These are phyloP conservation scores for Biscogniauxia marginata DNA, from an alignment of 2,329 filamentous ascomycete species.

Conservation along the genomic window DNA sequence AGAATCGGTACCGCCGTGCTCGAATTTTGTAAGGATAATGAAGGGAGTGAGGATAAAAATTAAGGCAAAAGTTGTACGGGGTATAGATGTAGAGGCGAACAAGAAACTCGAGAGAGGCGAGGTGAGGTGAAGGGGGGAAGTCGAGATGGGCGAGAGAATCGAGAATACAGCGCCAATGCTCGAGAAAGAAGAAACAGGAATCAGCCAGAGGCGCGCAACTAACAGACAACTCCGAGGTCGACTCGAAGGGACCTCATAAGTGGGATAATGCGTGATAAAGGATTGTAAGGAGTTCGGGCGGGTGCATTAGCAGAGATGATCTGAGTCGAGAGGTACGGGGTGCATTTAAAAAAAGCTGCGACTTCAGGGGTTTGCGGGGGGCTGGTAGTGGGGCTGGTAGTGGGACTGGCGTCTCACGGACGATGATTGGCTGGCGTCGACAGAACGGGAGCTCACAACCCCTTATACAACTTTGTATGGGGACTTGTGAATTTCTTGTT, in stretches of 20 bases:
- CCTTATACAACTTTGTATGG: slow-evolving; percentile 21
- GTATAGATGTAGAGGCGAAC: neutral
- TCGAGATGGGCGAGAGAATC: neutral
- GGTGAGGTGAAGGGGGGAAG: too few relatives aligned
- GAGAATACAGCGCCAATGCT: neutral
- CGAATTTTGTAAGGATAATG: neutral
- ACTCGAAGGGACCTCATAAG: slow-evolving; percentile 1
- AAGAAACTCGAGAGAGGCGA: neutral
- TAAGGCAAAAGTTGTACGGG: too few relatives aligned
- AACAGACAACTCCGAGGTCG: neutral
- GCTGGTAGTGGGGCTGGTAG: slow-evolving; percentile 11
- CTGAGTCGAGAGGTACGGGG: slow-evolving; percentile 22
- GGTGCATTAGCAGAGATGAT: slow-evolving; percentile 21
- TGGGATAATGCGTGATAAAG: slow-evolving; percentile 15
- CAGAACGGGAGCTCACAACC: slow-evolving; percentile 25
- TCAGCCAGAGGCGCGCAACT: neutral
- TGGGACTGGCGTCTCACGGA: slow-evolving; percentile 2
- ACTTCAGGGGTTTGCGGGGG: slow-evolving; percentile 9
- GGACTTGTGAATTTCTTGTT: slow-evolving; percentile 16
- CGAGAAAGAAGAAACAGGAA: neutral
- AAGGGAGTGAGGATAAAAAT: neutral
- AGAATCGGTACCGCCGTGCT: too few relatives aligned
- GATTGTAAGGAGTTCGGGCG: neutral
- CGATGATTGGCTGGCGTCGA: slow-evolving; percentile 19
- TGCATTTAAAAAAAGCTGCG: slow-evolving; percentile 3